Conservation (phyloP, 192 early-diverging fungal genomes). For the Podila clonocystis region DNA sequence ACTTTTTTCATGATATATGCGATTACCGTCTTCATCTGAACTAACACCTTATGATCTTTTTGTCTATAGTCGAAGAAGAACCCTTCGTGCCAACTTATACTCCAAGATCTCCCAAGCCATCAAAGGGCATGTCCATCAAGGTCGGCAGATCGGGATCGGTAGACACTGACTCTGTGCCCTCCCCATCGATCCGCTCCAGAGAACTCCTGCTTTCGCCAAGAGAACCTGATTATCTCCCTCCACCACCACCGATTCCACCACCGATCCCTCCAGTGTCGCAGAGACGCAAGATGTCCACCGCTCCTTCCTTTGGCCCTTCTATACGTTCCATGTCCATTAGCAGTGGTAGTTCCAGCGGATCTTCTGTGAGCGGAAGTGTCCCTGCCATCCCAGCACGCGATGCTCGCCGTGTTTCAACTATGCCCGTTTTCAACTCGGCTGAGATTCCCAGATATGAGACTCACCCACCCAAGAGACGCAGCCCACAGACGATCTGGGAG, state of each 20-base stretch:
- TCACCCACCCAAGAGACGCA: constrained; percentile 10
- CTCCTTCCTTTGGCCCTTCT: constrained; percentile 12
- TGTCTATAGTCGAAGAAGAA: constrained; percentile 9
- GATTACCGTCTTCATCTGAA: neutral
- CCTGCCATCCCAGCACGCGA: constrained; percentile 31
- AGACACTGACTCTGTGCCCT: constrained; percentile 8
- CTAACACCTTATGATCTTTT: neutral
- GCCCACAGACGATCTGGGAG: constrained; percentile 36
- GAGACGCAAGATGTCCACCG: constrained; percentile 27
- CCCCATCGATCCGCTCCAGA: constrained; percentile 18
- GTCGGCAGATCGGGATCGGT: constrained; percentile 7
- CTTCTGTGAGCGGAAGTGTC: constrained; percentile 7
- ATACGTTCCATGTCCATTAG: constrained; percentile 45
- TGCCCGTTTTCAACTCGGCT: constrained; percentile 5
- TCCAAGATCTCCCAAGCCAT: neutral
- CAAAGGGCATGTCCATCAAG: constrained; percentile 26
- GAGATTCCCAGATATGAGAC: constrained; percentile 23
- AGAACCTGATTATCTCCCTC: constrained; percentile 43
- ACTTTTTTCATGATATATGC: neutral
- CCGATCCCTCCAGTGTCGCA: constrained; percentile 47
- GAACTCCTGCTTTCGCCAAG: constrained; percentile 32
- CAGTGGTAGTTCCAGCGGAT: constrained; percentile 39
- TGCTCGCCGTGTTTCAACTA: constrained; percentile 35
- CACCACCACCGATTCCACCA: constrained; percentile 35
- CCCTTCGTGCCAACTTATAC: neutral